phyloP scores from a whole-genome alignment of 768 basidiomycete genomes.

The Suillus luteus region DNA sequence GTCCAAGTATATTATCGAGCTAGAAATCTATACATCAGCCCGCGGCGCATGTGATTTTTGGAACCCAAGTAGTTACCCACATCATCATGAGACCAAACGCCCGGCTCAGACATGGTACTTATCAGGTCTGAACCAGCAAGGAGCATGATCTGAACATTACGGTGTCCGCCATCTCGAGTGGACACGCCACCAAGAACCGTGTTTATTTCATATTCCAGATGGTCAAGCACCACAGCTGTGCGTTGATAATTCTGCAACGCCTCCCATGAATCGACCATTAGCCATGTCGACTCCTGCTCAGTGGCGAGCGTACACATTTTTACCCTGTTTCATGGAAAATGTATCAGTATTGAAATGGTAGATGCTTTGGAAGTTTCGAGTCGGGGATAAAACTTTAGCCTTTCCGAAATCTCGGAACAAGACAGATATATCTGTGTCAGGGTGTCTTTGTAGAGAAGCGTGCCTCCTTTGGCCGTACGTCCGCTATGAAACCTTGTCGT shows the following conservation, averaged over 20 bases:
- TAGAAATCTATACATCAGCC: constrained; percentile 34
- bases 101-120: constrained; percentile 96
- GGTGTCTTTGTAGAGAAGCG: not conserved
- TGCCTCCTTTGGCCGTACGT: not conserved
- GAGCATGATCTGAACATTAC: constrained; percentile 83
- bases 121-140: constrained; percentile 97
- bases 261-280: constrained; percentile 99
- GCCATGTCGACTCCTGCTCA: constrained; percentile 87
- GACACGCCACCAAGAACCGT: constrained; percentile 75
- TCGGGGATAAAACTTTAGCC: constrained; percentile 7
- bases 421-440: not conserved
- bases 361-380: constrained; percentile 6
- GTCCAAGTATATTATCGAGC: constrained; percentile 95
- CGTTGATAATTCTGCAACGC: constrained; percentile 93
- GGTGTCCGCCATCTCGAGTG: constrained; percentile 71
- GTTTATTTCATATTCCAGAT: constrained; percentile 95
- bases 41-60: constrained; percentile 9
- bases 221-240: constrained; percentile 95
- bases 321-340: constrained; percentile 51
- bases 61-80: constrained; percentile 51
- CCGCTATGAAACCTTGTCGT: not conserved
- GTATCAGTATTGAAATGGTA: constrained; percentile 22
- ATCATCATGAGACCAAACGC: constrained; percentile 95
- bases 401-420: constrained; percentile 8
- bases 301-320: constrained; percentile 88